Evolutionary conservation across 73 alveolate genomes (phyloP).

Genomic region (Tetrahymena borealis): DNA sequence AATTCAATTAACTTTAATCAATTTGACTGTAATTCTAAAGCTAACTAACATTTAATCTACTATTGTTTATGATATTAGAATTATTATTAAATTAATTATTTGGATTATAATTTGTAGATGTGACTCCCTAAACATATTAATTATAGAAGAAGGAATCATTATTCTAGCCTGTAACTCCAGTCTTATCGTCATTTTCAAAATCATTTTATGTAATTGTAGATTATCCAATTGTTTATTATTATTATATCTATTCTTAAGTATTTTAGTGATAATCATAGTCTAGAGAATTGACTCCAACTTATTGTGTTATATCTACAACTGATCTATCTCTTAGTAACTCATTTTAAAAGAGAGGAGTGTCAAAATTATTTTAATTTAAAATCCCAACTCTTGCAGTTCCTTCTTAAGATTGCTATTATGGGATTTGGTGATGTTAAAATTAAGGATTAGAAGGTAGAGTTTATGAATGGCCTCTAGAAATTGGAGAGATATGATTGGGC

Average conservation of each 20-base stretch:
- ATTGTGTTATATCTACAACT: neutral
- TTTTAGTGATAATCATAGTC: neutral
- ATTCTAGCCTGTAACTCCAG: neutral
- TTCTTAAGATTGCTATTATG: neutral
- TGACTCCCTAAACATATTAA: neutral
- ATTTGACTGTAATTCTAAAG: neutral
- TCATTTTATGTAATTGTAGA: neutral
- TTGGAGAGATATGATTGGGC: neutral
- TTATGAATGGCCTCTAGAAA: neutral
- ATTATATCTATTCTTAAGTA: neutral
- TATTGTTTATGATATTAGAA: neutral
- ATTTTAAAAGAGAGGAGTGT: neutral
- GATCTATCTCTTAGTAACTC: neutral
- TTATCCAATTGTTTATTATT: neutral
- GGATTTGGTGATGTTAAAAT: too few relatives aligned
- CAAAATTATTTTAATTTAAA: neutral
- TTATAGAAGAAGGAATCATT: neutral
- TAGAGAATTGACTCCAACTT: neutral
- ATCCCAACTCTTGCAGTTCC: neutral
- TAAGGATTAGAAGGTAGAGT: neutral
- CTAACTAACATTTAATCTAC: neutral
- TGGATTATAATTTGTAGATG: neutral
- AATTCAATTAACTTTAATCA: neutral
- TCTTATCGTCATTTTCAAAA: neutral
- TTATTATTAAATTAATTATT: neutral